These are phyloP conservation scores for Botrytis pseudocinerea DNA, from an alignment of 2,329 filamentous ascomycete genomes.

Conservation along the genomic window DNA sequence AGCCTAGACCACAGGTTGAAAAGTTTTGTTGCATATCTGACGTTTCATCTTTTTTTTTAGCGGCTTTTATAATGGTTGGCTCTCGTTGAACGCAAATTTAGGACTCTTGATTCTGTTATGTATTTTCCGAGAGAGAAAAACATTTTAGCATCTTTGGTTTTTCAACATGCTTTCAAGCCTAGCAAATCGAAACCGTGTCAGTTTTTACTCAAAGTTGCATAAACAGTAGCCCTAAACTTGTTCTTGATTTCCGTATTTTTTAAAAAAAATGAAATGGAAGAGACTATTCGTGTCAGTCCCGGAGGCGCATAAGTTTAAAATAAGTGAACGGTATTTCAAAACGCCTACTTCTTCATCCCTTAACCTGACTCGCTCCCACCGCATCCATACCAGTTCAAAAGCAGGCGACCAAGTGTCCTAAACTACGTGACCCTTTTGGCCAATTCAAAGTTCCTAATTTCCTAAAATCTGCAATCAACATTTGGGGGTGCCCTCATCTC, in stretches of 20 bases:
- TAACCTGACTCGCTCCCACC: background rate
- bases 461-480: background rate
- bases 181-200: background rate
- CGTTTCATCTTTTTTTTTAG: background rate
- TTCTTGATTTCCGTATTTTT: background rate
- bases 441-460: background rate
- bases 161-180: background rate
- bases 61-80: background rate
- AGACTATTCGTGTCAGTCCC: background rate
- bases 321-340: too few relatives aligned
- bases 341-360: background rate
- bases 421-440: background rate
- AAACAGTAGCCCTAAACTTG: background rate
- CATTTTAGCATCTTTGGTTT: background rate
- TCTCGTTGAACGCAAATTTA: background rate
- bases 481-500: background rate
- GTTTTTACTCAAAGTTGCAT: background rate
- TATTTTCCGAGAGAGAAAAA: background rate
- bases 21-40: slow-evolving; percentile 8
- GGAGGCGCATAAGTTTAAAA: background rate
- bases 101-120: background rate
- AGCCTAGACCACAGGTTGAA: background rate
- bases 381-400: background rate
- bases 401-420: background rate
- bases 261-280: background rate